Evolutionary conservation across 2,329 filamentous ascomycete genomes (phyloP), one percentile per base, ranked within the genome.

Genomic region (Botryotinia globosa): DNA sequence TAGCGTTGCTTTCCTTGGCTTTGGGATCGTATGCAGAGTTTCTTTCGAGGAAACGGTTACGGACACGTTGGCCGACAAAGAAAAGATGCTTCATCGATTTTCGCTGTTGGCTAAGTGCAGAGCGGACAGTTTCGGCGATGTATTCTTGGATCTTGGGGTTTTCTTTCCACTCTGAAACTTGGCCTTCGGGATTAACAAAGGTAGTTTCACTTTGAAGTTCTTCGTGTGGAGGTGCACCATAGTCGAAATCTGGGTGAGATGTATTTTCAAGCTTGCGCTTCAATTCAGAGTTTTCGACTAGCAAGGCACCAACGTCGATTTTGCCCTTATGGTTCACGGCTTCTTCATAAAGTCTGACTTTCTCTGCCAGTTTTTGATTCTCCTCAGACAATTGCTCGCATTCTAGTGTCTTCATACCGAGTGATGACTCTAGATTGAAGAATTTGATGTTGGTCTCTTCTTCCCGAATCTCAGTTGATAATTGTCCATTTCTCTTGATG

Each of bases 51-150:
- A 72, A 72, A 37, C 70, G 62, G 25, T 72, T 72, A 8, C 70
- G 70, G n/a, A 72, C 70, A 18, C 70, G 70, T 29, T 72, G 70
- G 7, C 70, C 70, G 34, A 72, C 70, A 42, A 72, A 72, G 39
- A 72, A 72, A 18, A 72, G 62, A 39, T 72, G 70, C 18, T 72
- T 72, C 70, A 72, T 72, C 14, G 70, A 72, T 37, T 72, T 72
- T 37, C 69, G 69, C 39, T 72, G 69, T 44, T 65, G 37, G 39
- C 39, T 67, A 10, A 72, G 64, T 18, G 69, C 61, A 56, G 69
- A 65, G 37, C 64, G 63, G 32, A 72, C 69, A 42, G 63, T n/a
- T 58, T 66, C 69, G 14, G 69, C 61, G 6, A 67, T 65, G 16
- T 58, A 67, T 54, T 72, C 69, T 44, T 72, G 63, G 16, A 72